phyloP scores from a whole-genome alignment of 2,329 filamentous ascomycete species.

The Fusarium falciforme region DNA sequence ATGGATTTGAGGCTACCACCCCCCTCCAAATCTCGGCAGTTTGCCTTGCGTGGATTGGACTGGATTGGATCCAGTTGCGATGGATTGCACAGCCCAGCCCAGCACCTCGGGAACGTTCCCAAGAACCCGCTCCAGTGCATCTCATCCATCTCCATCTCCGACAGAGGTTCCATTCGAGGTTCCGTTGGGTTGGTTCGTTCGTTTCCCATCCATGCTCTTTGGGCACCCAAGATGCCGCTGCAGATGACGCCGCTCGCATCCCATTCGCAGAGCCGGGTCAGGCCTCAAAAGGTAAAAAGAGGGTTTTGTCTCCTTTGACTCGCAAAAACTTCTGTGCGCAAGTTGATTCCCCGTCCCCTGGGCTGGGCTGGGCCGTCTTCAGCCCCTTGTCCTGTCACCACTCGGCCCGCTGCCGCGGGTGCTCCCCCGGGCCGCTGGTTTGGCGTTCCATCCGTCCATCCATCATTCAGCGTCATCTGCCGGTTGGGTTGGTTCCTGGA shows the following conservation, averaged over 20 bases:
- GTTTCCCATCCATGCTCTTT: constrained; percentile 14
- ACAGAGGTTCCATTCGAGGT: not conserved
- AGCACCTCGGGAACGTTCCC: not conserved
- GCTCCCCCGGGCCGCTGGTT: constrained; percentile 35
- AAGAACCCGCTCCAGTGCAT: not conserved
- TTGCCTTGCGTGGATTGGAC: not conserved
- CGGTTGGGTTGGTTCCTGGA: constrained; percentile 20
- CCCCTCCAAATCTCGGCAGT: constrained; percentile 5
- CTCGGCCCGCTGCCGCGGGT: constrained; percentile 38
- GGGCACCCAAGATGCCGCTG: constrained; percentile 29
- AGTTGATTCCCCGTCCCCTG: not conserved
- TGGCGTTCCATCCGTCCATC: constrained; percentile 4
- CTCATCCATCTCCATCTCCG: not conserved
- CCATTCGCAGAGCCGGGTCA: constrained; percentile 19
- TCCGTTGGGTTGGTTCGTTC: constrained; percentile 27
- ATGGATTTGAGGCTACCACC: not conserved
- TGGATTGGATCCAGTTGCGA: not conserved
- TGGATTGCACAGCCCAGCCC: not conserved
- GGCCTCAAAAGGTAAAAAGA: not conserved
- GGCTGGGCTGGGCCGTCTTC: not conserved
- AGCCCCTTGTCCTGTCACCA: constrained; percentile 13
- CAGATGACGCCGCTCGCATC: constrained; percentile 21
- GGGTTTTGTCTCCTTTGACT: not conserved
- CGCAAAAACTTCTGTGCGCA: constrained; percentile 15
- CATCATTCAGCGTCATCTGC: constrained; percentile 16